These are phyloP conservation scores for Ceratobasidium theobromae DNA, from an alignment of 1,284 basidiomycete genomes.

Conservation along the genomic window DNA sequence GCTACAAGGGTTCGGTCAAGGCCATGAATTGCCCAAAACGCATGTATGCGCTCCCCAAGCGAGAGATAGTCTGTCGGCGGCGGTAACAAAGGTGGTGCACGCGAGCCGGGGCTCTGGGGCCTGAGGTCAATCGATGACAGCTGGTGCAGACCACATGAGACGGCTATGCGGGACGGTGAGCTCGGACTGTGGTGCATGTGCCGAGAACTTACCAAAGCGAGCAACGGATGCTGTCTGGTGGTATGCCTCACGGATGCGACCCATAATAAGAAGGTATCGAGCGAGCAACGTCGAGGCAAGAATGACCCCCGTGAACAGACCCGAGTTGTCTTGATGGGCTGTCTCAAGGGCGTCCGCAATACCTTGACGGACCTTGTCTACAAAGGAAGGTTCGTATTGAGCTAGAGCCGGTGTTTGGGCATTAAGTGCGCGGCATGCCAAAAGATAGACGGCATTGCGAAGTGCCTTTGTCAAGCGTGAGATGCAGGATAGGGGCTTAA, in stretches of 20 bases:
- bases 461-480: slow-evolving; percentile 3
- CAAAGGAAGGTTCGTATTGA: slow-evolving; percentile 16
- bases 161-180: slow-evolving; percentile 4
- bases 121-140: neutral
- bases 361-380: slow-evolving; percentile 21
- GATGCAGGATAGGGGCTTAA: neutral
- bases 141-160: slow-evolving; percentile 16
- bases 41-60: slow-evolving; percentile 27
- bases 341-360: slow-evolving; percentile 16
- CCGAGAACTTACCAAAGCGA: slow-evolving; percentile 5
- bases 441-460: slow-evolving; percentile 18
- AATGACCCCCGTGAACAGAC: slow-evolving; percentile 15
- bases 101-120: slow-evolving; percentile 11
- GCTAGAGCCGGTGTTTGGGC: slow-evolving; percentile 4
- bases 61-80: slow-evolving; percentile 1
- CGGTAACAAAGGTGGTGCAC: neutral
- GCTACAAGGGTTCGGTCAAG: slow-evolving; percentile 1
- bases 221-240: slow-evolving; percentile 19
- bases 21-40: slow-evolving; percentile 8
- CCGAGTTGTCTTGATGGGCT: neutral
- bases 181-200: neutral
- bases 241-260: slow-evolving; percentile 16
- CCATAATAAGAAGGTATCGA: slow-evolving; percentile 26
- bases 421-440: slow-evolving; percentile 15
- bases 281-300: slow-evolving; percentile 9